Conservation (phyloP, 257 asterid species). For the Nemophila menziesii region DNA sequence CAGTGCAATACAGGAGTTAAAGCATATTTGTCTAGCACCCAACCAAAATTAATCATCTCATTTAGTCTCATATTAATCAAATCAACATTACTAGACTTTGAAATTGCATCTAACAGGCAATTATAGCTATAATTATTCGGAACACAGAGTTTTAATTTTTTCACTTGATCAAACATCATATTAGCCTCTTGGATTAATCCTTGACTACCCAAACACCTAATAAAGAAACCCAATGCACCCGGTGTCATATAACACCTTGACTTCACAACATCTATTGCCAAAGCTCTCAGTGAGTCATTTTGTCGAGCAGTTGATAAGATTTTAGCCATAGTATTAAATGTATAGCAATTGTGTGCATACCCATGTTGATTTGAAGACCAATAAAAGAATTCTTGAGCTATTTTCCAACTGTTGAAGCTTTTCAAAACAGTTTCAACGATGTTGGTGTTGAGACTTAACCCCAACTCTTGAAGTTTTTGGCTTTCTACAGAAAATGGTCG, state of each 20-base stretch:
- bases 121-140: constrained; percentile 49
- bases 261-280: constrained; percentile 27
- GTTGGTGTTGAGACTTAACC: constrained; percentile 44
- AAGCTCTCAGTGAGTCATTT: constrained; percentile 45
- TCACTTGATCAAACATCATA: constrained; percentile 59
- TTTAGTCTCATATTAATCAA: constrained; percentile 53
- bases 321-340: constrained; percentile 59
- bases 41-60: constrained; percentile 51
- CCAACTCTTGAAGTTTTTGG: constrained; percentile 44
- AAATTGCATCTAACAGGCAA: constrained; percentile 69
- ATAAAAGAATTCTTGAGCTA: constrained; percentile 46
- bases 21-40: constrained; percentile 54
- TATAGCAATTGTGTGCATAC: constrained; percentile 51
- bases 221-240: constrained; percentile 71
- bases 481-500: constrained; percentile 32
- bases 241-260: constrained; percentile 52
- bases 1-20: constrained; percentile 70
- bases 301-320: constrained; percentile 80
- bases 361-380: constrained; percentile 69
- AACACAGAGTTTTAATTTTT: constrained; percentile 36
- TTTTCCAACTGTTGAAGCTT: constrained; percentile 50
- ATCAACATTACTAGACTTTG: constrained; percentile 34
- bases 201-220: constrained; percentile 67
- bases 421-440: constrained; percentile 62
- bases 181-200: constrained; percentile 71